Evolutionary conservation across 345 rosid species (phyloP), one percentile per base, ranked within the genome.

Genomic region (Populus deltoides): DNA sequence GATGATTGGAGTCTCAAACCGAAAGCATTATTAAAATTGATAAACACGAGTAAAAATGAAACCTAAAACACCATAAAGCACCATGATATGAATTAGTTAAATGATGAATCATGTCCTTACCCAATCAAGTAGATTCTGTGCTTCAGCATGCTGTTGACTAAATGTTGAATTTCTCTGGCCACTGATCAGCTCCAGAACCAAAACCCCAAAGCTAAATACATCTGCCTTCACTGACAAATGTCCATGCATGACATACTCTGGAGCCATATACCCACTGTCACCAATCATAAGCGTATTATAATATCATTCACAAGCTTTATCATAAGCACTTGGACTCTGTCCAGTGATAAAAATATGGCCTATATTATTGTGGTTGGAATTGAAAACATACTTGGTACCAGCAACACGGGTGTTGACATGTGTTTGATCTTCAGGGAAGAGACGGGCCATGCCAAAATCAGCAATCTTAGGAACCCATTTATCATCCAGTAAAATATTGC

Each of bases 401-500:
- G 93, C 98, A 13, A 92, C 88, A 36, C 98, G 97, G 35, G 99
- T 97, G 81, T 91, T 87, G 78, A 94, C 94, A 6, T 97, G 98
- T 1, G 98, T 91, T 82, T 82, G 77, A 36, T 94, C 97, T 87
- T 97, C 99, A 0, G 96, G 94, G 82, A 90, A 97, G 70, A 97
- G 97, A n/a, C 99, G 97, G 27, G 98, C 99, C 99, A 97, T 89
- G 75, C 99, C 99, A 41, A 97, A 97, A 88, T 97, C 99, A 9
- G 97, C 97, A 38, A 97, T 97, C 90, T 97, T 97, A 7, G 99
- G 98, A 70, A 86, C 80, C 99, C 98, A 97, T 78, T 94, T 97
- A 25, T 91, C 97, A 33, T 97, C 99, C 0, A 97, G 92, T 73
- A 97, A 87, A 76, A 97, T 87, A 77, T 97, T 97, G 72, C 99